phyloP scores from a whole-genome alignment of 2,329 filamentous ascomycete species.

The Fusarium cyanostomum region DNA sequence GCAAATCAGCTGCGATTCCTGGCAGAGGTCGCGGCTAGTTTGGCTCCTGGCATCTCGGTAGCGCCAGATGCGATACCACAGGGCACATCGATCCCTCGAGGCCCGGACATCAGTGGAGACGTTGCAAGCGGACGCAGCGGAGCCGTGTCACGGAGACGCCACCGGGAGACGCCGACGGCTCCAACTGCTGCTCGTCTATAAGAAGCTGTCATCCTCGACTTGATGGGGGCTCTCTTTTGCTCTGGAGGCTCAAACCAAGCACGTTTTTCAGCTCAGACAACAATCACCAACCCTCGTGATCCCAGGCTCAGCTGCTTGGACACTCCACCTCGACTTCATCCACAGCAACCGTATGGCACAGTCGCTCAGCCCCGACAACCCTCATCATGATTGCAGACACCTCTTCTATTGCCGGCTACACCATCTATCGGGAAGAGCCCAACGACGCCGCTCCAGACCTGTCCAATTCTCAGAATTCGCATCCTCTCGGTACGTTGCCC shows the following conservation, averaged over 20 bases:
- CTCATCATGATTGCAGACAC: slow-evolving; percentile 56
- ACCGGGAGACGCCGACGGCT: slow-evolving; percentile 25
- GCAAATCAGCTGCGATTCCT: slow-evolving; percentile 20
- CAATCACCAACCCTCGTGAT: neutral
- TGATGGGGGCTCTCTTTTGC: neutral
- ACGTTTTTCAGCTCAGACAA: neutral
- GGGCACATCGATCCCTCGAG: neutral
- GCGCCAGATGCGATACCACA: neutral
- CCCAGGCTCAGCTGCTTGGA: slow-evolving; percentile 6
- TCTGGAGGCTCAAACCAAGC: neutral
- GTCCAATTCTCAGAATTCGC: slow-evolving; percentile 45
- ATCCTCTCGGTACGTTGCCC: slow-evolving; percentile 49
- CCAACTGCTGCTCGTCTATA: slow-evolving; percentile 31
- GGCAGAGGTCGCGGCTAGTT: slow-evolving; percentile 10
- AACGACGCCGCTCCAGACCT: slow-evolving; percentile 49
- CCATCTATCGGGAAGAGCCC: slow-evolving; percentile 55
- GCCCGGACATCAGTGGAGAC: slow-evolving; percentile 23
- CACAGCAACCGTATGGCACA: slow-evolving; percentile 41
- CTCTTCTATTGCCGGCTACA: slow-evolving; percentile 56
- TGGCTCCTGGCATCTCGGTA: neutral
- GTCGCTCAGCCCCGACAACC: slow-evolving; percentile 44
- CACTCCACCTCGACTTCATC: neutral
- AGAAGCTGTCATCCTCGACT: slow-evolving; percentile 34
- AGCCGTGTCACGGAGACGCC: slow-evolving; percentile 29
- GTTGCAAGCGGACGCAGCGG: slow-evolving; percentile 7